Percentiles rank a stretch among this genome's conserved stretches.
These are phyloP conservation scores for Camillea tinctor DNA, from an alignment of 2,329 filamentous ascomycete genomes.

Conservation along the genomic window DNA sequence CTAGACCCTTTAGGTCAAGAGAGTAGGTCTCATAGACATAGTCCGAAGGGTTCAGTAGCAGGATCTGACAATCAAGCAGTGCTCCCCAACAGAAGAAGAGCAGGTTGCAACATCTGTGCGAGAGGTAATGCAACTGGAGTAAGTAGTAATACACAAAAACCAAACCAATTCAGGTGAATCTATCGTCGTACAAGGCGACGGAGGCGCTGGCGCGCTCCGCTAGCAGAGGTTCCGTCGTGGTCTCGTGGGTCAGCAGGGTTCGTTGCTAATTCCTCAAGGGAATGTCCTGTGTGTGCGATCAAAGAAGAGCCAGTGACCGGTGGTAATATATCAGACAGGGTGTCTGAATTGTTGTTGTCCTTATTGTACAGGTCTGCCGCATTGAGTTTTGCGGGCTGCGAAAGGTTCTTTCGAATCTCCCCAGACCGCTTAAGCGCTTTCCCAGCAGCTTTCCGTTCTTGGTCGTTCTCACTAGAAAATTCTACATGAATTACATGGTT, in stretches of 20 bases:
- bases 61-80: not conserved
- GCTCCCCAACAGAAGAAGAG: not conserved
- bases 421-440: not conserved
- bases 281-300: constrained; percentile 32
- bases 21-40: not conserved
- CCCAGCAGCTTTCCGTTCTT: constrained; percentile 1
- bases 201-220: constrained; percentile 11
- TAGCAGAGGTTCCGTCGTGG: not conserved
- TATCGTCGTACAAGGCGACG: constrained; percentile 11
- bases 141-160: not conserved
- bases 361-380: constrained; percentile 1
- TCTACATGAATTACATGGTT: constrained; percentile 14
- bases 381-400: constrained; percentile 3
- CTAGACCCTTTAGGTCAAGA: not conserved
- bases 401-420: not conserved
- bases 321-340: constrained; percentile 9
- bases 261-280: constrained; percentile 18
- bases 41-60: not conserved
- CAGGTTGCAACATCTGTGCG: not conserved
- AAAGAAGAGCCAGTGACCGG: constrained; percentile 23
- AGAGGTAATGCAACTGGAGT: not conserved
- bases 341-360: constrained; percentile 3
- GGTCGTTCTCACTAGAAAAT: constrained; percentile 20
- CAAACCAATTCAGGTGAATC: not conserved
- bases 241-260: not conserved